Conservation (phyloP, 148 eudicot species). For the Chenopodium album region DNA sequence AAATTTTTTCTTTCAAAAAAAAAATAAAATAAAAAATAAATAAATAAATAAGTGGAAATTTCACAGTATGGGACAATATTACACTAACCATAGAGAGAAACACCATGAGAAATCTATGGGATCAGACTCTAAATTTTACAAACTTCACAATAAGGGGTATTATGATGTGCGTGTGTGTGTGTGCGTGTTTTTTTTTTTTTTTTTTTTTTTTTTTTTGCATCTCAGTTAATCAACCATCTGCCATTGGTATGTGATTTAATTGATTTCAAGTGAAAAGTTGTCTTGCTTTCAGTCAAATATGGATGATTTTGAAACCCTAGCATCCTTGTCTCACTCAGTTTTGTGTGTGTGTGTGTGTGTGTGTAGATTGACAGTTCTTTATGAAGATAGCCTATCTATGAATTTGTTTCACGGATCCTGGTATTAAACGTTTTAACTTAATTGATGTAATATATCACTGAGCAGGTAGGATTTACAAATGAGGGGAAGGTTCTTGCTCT, state of each 20-base stretch:
- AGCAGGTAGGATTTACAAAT: slow-evolving; percentile 84
- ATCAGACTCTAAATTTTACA: not conserved
- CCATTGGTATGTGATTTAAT: not conserved
- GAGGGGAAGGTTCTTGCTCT: slow-evolving; percentile 87
- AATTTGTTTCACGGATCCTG: not conserved
- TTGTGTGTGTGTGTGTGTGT: not conserved
- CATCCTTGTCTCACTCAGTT: not conserved
- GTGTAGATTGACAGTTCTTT: not conserved
- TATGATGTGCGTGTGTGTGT: too few relatives aligned
- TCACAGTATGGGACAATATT: too few relatives aligned
- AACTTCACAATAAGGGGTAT: too few relatives aligned
- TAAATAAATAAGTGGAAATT: too few relatives aligned
- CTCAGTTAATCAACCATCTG: not conserved
- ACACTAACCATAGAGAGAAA: too few relatives aligned
- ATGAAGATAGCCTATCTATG: not conserved
- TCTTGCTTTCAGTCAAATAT: not conserved
- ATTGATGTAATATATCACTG: not conserved
- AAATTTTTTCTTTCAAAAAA: too few relatives aligned
- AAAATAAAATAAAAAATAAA: too few relatives aligned
- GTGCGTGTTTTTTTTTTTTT: too few relatives aligned
- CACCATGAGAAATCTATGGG: not conserved
- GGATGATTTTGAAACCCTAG: not conserved
- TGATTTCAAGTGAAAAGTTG: not conserved
- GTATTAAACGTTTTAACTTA: not conserved
- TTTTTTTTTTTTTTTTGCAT: too few relatives aligned